phyloP scores from a whole-genome alignment of 148 eudicot genomes.

The Beta vulgaris region DNA sequence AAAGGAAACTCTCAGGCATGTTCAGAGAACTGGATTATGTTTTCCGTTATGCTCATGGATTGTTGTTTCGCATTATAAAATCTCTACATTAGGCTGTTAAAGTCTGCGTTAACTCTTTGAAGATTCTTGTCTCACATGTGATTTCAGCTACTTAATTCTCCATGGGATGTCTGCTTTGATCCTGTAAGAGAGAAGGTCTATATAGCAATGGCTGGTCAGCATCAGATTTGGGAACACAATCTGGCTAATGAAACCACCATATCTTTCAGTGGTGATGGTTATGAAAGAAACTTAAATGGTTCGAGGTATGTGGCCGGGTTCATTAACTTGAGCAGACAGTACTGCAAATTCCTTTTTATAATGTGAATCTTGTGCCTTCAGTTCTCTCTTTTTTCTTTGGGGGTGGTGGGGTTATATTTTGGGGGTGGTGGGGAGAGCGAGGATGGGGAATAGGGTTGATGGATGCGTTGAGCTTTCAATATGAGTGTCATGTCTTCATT shows the following conservation, averaged over 20 bases:
- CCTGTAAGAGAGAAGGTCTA: slow-evolving; percentile 65
- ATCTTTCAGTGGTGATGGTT: slow-evolving; percentile 93
- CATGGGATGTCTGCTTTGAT: slow-evolving; percentile 95
- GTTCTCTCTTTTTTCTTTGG: neutral
- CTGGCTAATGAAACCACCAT: slow-evolving; percentile 54
- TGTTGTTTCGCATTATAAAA: neutral
- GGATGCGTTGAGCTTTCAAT: neutral
- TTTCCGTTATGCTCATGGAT: neutral
- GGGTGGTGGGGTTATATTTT: too few relatives aligned
- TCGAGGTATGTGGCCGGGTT: slow-evolving; percentile 45
- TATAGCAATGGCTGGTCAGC: slow-evolving; percentile 99
- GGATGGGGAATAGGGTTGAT: neutral
- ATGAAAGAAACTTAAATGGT: slow-evolving; percentile 93
- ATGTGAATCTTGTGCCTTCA: neutral
- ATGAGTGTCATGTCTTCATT: neutral
- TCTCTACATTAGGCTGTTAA: slow-evolving; percentile 19
- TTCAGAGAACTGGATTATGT: slow-evolving; percentile 10
- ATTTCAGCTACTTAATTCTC: slow-evolving; percentile 94
- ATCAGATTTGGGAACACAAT: slow-evolving; percentile 91
- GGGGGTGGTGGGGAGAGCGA: too few relatives aligned
- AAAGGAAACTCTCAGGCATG: slow-evolving; percentile 82
- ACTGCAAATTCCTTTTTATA: neutral
- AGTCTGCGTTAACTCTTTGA: neutral
- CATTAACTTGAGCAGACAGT: slow-evolving; percentile 6
- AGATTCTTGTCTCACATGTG: slow-evolving; percentile 8